These are phyloP conservation scores for Salix brachista DNA, from an alignment of 345 rosid genomes.

Conservation along the genomic window DNA sequence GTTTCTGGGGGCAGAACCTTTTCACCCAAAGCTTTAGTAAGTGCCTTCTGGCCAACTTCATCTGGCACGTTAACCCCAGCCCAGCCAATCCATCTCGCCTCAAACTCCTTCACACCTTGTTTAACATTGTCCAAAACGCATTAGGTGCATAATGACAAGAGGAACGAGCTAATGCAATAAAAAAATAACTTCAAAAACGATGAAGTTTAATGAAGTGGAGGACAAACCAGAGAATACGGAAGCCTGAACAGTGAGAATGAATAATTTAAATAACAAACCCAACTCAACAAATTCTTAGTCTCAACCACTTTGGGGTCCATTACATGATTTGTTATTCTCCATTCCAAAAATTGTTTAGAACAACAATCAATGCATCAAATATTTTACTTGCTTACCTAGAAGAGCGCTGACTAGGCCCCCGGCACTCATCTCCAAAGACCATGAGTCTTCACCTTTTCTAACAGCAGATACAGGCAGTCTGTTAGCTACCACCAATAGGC, in stretches of 20 bases:
- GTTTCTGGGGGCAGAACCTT: constrained; percentile 41
- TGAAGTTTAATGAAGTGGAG: background rate
- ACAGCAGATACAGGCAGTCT: constrained; percentile 96
- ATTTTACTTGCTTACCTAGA: constrained; percentile 46
- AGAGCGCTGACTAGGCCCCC: constrained; percentile 97
- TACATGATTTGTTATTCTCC: background rate
- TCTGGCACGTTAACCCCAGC: constrained; percentile 99
- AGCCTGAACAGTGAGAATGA: background rate
- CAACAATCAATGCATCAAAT: background rate
- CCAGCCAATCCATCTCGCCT: constrained; percentile 99
- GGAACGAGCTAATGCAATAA: constrained; percentile 3
- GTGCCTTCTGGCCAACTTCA: constrained; percentile 86
- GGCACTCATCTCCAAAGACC: constrained; percentile 96
- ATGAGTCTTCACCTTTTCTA: constrained; percentile 86
- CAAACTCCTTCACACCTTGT: constrained; percentile 94
- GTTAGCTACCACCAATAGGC: constrained; percentile 94
- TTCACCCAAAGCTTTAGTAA: constrained; percentile 92
- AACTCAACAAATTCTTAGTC: background rate
- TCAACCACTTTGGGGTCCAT: background rate
- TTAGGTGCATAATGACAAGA: constrained; percentile 19
- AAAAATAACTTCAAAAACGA: background rate
- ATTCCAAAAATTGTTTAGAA: background rate
- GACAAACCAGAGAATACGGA: constrained; percentile 3
- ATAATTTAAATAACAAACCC: background rate
- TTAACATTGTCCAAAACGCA: constrained; percentile 35